These are phyloP conservation scores for Singerocomus inundabilis DNA, from an alignment of 1,284 basidiomycete genomes.

Conservation along the genomic window DNA sequence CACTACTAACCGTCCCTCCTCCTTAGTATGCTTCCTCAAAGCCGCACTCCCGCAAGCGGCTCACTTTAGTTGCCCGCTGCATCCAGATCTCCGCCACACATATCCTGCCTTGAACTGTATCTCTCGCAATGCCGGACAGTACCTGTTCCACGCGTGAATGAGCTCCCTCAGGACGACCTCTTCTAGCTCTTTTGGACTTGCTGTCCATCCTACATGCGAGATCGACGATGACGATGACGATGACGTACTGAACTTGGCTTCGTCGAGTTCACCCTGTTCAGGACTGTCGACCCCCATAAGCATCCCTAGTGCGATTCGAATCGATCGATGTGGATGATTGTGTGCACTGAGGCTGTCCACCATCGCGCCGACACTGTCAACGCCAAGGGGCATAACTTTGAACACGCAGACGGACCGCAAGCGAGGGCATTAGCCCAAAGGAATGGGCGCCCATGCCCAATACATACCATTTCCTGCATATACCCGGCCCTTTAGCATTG, in stretches of 20 bases:
- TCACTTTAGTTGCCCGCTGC: constrained; percentile 15
- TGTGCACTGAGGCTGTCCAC: constrained; percentile 15
- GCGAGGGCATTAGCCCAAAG: constrained; percentile 28
- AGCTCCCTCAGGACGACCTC: constrained; percentile 21
- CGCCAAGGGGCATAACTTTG: constrained; percentile 19
- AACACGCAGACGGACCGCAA: constrained; percentile 29
- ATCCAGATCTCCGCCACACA: constrained; percentile 31
- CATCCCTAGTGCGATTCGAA: constrained; percentile 12
- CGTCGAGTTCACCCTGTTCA: constrained; percentile 21
- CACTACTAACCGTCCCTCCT: not conserved
- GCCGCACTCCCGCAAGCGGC: constrained; percentile 13
- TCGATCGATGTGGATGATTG: constrained; percentile 10
- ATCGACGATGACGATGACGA: not conserved
- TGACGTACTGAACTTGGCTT: constrained; percentile 6
- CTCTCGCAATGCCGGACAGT: constrained; percentile 26
- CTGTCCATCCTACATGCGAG: not conserved
- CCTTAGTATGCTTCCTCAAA: constrained; percentile 20
- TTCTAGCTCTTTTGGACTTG: constrained; percentile 11
- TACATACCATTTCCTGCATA: constrained; percentile 25
- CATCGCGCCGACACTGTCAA: constrained; percentile 4
- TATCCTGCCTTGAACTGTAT: constrained; percentile 30
- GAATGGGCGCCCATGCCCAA: constrained; percentile 35
- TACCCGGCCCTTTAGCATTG: no score
- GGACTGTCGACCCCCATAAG: constrained; percentile 10
- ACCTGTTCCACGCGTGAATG: constrained; percentile 31